A percentile compares a stretch with the other conserved stretches of the same genome.
Conservation (phyloP, 345 rosid species). For the Cardiospermum halicacabum region DNA sequence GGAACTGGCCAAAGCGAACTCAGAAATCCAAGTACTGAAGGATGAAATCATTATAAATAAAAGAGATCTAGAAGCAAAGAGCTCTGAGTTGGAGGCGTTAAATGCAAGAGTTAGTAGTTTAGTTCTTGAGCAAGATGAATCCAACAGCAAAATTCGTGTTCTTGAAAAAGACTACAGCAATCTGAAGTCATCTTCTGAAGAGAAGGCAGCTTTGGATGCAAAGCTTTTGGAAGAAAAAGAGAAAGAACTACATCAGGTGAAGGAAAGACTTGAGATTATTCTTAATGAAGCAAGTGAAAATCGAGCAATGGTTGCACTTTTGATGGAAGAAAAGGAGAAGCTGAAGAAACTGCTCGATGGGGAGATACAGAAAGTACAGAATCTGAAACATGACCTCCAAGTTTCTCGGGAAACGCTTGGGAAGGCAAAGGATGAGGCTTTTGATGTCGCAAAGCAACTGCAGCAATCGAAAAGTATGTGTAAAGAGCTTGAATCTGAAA, state of each 20-base stretch:
- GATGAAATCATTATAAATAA: slow-evolving; percentile 36
- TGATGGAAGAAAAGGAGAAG: slow-evolving; percentile 57
- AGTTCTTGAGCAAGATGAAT: slow-evolving; percentile 46
- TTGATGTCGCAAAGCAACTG: slow-evolving; percentile 50
- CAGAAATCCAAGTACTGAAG: slow-evolving; percentile 43
- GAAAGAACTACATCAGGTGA: slow-evolving; percentile 43
- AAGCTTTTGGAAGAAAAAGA: slow-evolving; percentile 45
- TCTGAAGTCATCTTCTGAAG: slow-evolving; percentile 55
- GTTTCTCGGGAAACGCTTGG: slow-evolving; percentile 40
- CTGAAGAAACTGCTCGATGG: slow-evolving; percentile 42
- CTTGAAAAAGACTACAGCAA: slow-evolving; percentile 42
- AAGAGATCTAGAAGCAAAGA: slow-evolving; percentile 50
- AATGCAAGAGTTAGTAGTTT: slow-evolving; percentile 44
- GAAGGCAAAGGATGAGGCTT: slow-evolving; percentile 46
- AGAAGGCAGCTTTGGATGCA: slow-evolving; percentile 46
- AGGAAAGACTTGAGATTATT: slow-evolving; percentile 45
- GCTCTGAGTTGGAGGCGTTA: slow-evolving; percentile 43
- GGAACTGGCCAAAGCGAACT: slow-evolving; percentile 45
- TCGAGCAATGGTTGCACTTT: slow-evolving; percentile 33
- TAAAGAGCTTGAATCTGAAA: slow-evolving; percentile 58
- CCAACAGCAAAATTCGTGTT: slow-evolving; percentile 37
- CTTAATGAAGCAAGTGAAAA: slow-evolving; percentile 31
- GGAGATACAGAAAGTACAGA: slow-evolving; percentile 37
- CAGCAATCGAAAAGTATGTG: slow-evolving; percentile 39
- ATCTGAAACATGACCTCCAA: slow-evolving; percentile 55